Base-by-base conservation (phyloP, 192 early-diverging fungal genomes). In the Borealophlyctis nickersoniae region DNA sequence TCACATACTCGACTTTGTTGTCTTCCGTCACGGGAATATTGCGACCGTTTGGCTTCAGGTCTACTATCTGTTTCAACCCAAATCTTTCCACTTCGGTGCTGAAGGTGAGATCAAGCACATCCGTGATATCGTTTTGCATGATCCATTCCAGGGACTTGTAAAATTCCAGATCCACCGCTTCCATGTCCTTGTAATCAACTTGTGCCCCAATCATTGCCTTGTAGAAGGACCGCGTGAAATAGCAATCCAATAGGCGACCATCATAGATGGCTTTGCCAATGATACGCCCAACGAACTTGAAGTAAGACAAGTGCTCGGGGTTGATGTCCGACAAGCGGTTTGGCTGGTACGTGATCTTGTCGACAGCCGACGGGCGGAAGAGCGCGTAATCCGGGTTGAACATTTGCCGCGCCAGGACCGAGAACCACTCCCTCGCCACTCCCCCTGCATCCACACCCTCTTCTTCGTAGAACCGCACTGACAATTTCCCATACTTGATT, bases 181-280 rank as follows among this genome's bases (percentile, higher is more conserved):
- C 96, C 65, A 98, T 91, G 79, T 98, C 96, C 58, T 92, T 90
- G 67, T 94, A 94, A 67, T 98, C 96, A 13, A 98, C 96, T 29
- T 85, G 80, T 24, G 88, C 89, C 33, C 88, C 91, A 22, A 98
- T 80, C 36, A 98, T 95, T 74, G 93, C 89, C 73, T 98, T 98
- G 83, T 98, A 98, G 84, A 98, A 98, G 13, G 94, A 97, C 57
- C 96, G 81, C 4, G 96, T 98, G 71, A 98, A 98, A 75, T 98
- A 97, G 19, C 89, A 89, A 72, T 98, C 96, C 62, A 98, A 72
- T 53, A 94, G 81, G 9, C 92, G 81, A 52, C 93, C 94, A 73
- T 98, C 96, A 54, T 91, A 96, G 60, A 98, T 97, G n/a, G 96
- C 96, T 77, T 98, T 98, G 58, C 95, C 96, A 60, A 98, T 97